A percentile compares a stretch with the other conserved stretches of the same genome.
Conservation (phyloP, 441 rosid species). For the Gossypium davidsonii region DNA sequence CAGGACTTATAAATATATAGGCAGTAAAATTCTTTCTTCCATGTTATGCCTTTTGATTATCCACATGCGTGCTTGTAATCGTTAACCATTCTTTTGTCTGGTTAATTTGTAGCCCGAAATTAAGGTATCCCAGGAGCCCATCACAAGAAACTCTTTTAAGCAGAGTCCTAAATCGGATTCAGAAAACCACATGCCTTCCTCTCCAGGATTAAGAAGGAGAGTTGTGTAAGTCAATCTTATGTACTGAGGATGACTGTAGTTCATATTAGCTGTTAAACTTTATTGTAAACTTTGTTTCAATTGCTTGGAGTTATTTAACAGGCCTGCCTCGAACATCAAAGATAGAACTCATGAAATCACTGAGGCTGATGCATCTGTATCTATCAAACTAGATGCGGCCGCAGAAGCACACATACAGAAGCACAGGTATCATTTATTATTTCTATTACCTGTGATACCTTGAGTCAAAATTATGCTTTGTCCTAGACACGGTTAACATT, state of each 20-base stretch:
- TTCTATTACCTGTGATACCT: background rate
- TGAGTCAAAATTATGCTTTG: background rate
- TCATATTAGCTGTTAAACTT: conserved; percentile 8
- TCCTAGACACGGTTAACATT: background rate
- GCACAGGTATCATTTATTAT: conserved; percentile 40
- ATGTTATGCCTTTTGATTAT: background rate
- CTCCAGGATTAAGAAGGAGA: conserved; percentile 68
- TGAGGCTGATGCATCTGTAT: conserved; percentile 32
- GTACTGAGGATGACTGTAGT: background rate
- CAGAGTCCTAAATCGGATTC: conserved; percentile 29
- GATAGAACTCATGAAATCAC: conserved; percentile 28
- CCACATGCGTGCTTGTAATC: background rate
- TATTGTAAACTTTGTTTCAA: background rate
- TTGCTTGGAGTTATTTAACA: conserved; percentile 19
- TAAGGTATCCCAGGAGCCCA: conserved; percentile 24
- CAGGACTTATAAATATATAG: background rate
- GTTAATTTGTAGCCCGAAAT: background rate
- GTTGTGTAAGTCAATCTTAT: conserved; percentile 35
- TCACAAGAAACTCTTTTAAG: conserved; percentile 24
- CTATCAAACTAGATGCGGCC: conserved; percentile 52
- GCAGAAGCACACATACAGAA: conserved; percentile 61
- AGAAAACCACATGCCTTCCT: conserved; percentile 32
- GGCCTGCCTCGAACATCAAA: conserved; percentile 31
- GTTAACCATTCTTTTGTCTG: conserved; percentile 2
- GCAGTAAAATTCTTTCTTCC: background rate